Evolutionary conservation across 345 rosid genomes (phyloP).

Genomic region (Moringa oleifera): DNA sequence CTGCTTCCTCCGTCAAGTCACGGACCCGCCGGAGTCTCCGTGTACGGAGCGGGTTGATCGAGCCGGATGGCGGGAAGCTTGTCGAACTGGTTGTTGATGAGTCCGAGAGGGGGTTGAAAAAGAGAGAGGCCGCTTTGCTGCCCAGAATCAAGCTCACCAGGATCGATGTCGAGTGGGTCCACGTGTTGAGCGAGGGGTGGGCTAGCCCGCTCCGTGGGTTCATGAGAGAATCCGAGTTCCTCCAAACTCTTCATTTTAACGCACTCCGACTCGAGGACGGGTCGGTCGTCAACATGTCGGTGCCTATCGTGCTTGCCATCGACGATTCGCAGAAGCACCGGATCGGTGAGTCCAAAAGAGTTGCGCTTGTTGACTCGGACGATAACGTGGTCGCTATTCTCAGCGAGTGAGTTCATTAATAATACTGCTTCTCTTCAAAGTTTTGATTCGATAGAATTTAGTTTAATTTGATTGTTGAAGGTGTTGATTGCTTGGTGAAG

Average conservation of each 20-base stretch:
- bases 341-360: conserved; percentile 61
- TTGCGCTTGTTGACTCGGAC: conserved; percentile 71
- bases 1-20: conserved; percentile 15
- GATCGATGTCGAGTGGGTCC: conserved; percentile 88
- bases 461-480: too few relatives aligned
- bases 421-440: too few relatives aligned
- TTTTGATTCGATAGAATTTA: background rate
- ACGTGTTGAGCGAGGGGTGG: conserved; percentile 99
- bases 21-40: conserved; percentile 16
- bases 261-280: conserved; percentile 88
- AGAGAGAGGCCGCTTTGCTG: conserved; percentile 52
- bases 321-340: conserved; percentile 67
- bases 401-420: conserved; percentile 52
- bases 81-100: conserved; percentile 63
- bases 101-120: conserved; percentile 43
- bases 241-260: conserved; percentile 99
- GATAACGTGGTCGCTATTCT: conserved; percentile 66
- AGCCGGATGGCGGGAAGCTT: conserved; percentile 88
- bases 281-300: conserved; percentile 93
- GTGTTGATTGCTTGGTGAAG: too few relatives aligned
- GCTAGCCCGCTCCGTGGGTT: conserved; percentile 93
- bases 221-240: conserved; percentile 99
- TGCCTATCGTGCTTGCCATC: conserved; percentile 83
- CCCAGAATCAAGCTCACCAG: conserved; percentile 60
- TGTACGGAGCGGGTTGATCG: conserved; percentile 52